phyloP scores from a whole-genome alignment of 495 filamentous ascomycete genomes.

The Aspergillus avenaceus region DNA sequence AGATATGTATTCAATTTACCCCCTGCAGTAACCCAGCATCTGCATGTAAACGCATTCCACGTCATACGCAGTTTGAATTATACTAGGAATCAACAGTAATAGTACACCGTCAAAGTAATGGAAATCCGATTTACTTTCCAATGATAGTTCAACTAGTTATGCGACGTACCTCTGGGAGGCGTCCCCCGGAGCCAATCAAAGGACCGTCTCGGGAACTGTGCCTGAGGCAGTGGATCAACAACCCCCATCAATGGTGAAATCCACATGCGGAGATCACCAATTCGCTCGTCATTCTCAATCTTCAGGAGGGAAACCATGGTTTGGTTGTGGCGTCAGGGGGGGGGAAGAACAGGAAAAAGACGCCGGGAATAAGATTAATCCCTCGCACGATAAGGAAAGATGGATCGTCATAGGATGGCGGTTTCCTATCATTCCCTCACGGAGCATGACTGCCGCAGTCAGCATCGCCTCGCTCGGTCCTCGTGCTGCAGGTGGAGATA shows the following conservation, averaged over 20 bases:
- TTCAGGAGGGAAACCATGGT: constrained; percentile 3
- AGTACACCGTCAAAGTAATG: too few species aligned
- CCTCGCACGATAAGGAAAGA: background rate
- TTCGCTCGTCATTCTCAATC: background rate
- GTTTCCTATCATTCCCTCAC: constrained; percentile 6
- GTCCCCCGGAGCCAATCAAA: background rate
- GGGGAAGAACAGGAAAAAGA: background rate
- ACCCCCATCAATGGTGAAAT: background rate
- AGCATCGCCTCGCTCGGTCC: constrained; percentile 22
- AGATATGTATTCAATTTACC: too few species aligned
- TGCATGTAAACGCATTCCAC: too few species aligned
- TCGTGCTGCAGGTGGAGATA: constrained; percentile 6
- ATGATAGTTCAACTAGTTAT: too few species aligned
- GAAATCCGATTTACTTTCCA: too few species aligned
- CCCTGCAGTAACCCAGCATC: too few species aligned
- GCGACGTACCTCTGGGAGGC: too few species aligned
- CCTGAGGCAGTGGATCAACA: constrained; percentile 14
- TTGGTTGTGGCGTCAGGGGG: constrained; percentile 1
- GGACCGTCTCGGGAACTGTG: background rate
- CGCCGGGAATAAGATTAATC: constrained; percentile 1
- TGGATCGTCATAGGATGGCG: background rate
- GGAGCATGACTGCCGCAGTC: constrained; percentile 18
- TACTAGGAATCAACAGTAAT: too few species aligned
- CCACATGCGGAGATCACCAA: constrained; percentile 3
- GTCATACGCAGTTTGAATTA: background rate